Base-by-base conservation (phyloP, 352 stramenopile species). In the Phytophthora tentaculata region DNA sequence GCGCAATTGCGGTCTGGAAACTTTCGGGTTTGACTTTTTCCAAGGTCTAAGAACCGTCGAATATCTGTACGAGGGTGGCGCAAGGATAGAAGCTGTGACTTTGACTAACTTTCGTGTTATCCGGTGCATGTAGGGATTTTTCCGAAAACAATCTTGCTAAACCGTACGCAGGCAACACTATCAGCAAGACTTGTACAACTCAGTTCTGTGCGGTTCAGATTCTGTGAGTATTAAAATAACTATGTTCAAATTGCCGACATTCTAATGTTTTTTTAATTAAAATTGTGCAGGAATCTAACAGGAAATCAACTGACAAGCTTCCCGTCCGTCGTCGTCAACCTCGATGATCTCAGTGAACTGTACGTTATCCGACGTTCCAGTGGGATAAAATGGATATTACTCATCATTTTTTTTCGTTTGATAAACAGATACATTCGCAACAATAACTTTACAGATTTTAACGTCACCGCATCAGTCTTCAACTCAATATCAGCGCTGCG, bases 371-470 rank as follows among this genome's bases (percentile, higher is more conserved):
- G 32, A 16, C 28, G 13, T 37, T 47, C 1, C 9, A 9, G 14
- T 23, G 49, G 13, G 9, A 19, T 10, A n/a, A 12, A 32, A 61
- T 8, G 43, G n/a, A 17, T 20, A 17, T 9, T 2, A 26, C 50
- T 61, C 10, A 55, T 55, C 26, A 23, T 16, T 28, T 13, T 53
- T 7, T 39, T 24, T 57, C n/a, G n/a, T n/a, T 2, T 56, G 22
- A 43, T 16, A 16, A 58, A 23, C 50, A 81, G 74, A 35, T 81
- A 80, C 24, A 65, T 83, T 44, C 58, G 56, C 26, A 52, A 74
- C 49, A 83, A 73, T 48, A 79, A 68, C 17, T 58, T 81, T 23
- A 77, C 58, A 4, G 69, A 79, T 26, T 83, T 83, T 43, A 77
- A 79, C 24, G 43, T 80, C 17, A 76, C 61, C 17, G 17, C 56